Base-by-base conservation (phyloP, 2,329 filamentous ascomycete genomes). In the Exophiala viscosa region DNA sequence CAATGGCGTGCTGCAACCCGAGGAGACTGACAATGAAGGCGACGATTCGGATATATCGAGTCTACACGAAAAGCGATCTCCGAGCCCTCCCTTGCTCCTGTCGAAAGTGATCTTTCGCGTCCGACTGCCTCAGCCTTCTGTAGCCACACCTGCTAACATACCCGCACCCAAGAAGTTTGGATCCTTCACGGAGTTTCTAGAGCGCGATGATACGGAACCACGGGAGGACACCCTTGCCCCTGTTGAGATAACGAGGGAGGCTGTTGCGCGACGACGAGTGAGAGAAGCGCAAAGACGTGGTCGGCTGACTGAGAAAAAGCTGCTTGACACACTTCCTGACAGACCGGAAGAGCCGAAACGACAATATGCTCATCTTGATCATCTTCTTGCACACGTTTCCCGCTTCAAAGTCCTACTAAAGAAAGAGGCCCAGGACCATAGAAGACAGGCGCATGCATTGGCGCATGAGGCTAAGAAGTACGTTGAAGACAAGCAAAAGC, bases 311-410 rank as follows among this genome's bases (percentile, higher is more conserved):
- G 49, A 60, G 33, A 54, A 52, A 36, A 45, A 50, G 32, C 33
- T 53, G 10, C 10, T 41, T 28, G 49, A 53, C 28, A 36, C 88
- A 62, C 78, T 84, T 14, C 87, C 88, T 0, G 88, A 93, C 58
- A 76, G 83, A 10, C 78, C 80, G 54, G 84, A 88, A 51, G 87
- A 95, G 62, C 88, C 88, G 0, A 81, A 83, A 0, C 79, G 81
- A 47, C 89, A 93, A 64, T 97, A 89, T 76, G 84, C 87, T n/a
- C 90, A 95, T 61, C 81, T 83, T 65, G 91, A 97, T 65, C 88
- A 97, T 66, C 78, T 97, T 48, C 77, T 87, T 41, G 85, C 85
- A 42, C 91, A 95, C 56, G 85, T 87, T 53, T 66, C 86, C 10
- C 86, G 91, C 62, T 92, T 97, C 62, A 84, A 88, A 43, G 87